These are phyloP conservation scores for Trypanosoma congolense DNA, from an alignment of 208 protist genomes.

Conservation along the genomic window DNA sequence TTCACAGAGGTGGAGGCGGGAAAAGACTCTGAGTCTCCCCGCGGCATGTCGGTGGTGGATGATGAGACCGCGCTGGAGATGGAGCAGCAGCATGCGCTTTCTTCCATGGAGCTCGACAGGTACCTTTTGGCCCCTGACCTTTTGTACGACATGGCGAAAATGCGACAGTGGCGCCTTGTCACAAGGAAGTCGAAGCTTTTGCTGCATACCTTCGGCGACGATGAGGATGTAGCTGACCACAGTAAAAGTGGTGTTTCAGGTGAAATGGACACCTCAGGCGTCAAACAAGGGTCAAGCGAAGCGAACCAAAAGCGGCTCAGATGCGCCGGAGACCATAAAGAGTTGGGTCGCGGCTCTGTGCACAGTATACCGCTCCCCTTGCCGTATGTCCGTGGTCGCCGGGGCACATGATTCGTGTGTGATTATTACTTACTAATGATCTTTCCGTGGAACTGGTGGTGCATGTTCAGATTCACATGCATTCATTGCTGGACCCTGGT, in stretches of 20 bases:
- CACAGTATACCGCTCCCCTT: slow-evolving; percentile 76
- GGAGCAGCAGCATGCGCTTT: slow-evolving; percentile 62
- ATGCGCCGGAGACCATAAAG: slow-evolving; percentile 38
- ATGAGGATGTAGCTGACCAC: slow-evolving; percentile 24
- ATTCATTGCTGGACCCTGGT: too few relatives aligned
- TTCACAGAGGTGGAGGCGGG: slow-evolving; percentile 36
- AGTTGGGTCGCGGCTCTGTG: slow-evolving; percentile 69
- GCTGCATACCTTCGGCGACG: slow-evolving; percentile 67
- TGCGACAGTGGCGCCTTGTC: slow-evolving; percentile 66
- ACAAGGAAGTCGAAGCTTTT: slow-evolving; percentile 60
- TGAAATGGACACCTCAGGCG: too few relatives aligned
- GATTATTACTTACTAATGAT: slow-evolving; percentile 1
- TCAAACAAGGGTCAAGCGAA: too few relatives aligned
- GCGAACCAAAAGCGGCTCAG: slow-evolving; percentile 4
- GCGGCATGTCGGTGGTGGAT: not conserved
- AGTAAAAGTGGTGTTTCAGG: too few relatives aligned
- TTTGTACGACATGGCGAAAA: slow-evolving; percentile 71
- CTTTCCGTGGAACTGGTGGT: slow-evolving; percentile 4
- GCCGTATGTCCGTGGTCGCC: slow-evolving; percentile 74
- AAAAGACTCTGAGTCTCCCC: not conserved
- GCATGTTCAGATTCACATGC: too few relatives aligned
- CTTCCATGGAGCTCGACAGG: slow-evolving; percentile 67
- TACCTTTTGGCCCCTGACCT: slow-evolving; percentile 81
- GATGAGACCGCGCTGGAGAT: slow-evolving; percentile 40
- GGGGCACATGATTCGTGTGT: slow-evolving; percentile 11